phyloP scores from a whole-genome alignment of 768 basidiomycete species.

The Termitomyces sp. region DNA sequence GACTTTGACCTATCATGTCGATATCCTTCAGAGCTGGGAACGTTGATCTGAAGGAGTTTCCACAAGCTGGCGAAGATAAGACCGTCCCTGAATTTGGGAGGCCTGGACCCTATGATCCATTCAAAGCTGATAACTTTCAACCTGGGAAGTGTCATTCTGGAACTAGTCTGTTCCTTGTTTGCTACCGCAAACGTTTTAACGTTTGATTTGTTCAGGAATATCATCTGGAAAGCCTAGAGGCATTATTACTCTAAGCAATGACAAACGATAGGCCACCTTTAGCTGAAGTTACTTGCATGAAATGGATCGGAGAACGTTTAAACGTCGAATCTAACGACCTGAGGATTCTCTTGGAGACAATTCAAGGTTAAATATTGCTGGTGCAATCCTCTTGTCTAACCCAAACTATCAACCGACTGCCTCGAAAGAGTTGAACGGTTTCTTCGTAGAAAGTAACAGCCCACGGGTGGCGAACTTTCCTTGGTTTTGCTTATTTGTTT shows the following conservation, averaged over 20 bases:
- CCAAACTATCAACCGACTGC: neutral
- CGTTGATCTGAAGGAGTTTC: neutral
- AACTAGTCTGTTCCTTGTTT: neutral
- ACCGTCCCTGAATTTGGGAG: neutral
- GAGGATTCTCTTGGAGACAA: neutral
- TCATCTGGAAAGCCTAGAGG: neutral
- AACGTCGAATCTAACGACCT: neutral
- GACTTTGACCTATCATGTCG: neutral
- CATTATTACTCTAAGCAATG: neutral
- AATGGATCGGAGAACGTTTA: neutral
- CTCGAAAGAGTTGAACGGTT: neutral
- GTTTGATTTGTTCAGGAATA: neutral
- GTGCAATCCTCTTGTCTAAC: neutral
- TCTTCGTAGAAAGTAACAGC: neutral
- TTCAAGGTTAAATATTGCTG: neutral
- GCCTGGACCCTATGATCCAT: neutral
- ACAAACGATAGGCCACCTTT: neutral
- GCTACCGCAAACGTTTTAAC: neutral
- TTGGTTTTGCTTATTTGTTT: neutral
- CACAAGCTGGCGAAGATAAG: neutral
- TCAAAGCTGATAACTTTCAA: neutral
- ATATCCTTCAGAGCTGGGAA: neutral
- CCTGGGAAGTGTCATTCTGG: neutral
- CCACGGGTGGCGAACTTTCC: neutral
- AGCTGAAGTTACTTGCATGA: neutral